phyloP scores from a whole-genome alignment of 1,139 yeast species.

The Suhomyces maxii region DNA sequence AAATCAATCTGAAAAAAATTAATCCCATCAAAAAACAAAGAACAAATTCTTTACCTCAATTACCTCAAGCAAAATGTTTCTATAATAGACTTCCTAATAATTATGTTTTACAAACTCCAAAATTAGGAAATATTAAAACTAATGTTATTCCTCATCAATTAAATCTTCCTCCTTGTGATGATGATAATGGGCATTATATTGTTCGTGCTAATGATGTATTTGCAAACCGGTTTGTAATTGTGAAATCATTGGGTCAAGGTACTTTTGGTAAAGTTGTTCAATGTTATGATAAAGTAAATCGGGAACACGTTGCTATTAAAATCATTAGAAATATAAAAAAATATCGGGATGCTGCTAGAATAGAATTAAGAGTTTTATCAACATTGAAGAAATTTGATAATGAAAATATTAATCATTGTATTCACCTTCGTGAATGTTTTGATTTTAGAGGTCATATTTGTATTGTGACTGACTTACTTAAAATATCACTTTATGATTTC shows the following conservation, averaged over 20 bases:
- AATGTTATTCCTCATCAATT: conserved; percentile 40
- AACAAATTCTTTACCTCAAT: conserved; percentile 70
- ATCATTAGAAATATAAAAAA: conserved; percentile 80
- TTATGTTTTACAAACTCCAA: conserved; percentile 40
- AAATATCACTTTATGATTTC: conserved; percentile 86
- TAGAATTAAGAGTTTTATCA: conserved; percentile 75
- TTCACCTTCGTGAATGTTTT: conserved; percentile 84
- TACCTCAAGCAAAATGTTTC: conserved; percentile 51
- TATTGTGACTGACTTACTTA: conserved; percentile 83
- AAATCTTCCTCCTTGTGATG: conserved; percentile 56
- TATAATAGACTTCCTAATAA: conserved; percentile 42
- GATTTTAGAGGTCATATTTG: conserved; percentile 94
- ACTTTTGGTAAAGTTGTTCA: conserved; percentile 95
- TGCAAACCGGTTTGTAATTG: conserved; percentile 66
- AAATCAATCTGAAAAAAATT: conserved; percentile 10
- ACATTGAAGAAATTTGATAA: conserved; percentile 78
- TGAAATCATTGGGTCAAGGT: conserved; percentile 86
- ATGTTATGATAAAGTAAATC: conserved; percentile 58
- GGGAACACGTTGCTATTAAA: conserved; percentile 81
- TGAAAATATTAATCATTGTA: conserved; percentile 65
- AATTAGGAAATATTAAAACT: conserved; percentile 46
- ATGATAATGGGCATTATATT: conserved; percentile 82
- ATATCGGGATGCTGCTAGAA: conserved; percentile 82
- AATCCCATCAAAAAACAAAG: conserved; percentile 50
- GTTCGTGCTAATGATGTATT: conserved; percentile 59